Percentiles rank a stretch among this genome's conserved stretches.
phyloP scores from a whole-genome alignment of 306 rosid species.

The Sechiopsis laciniata region DNA sequence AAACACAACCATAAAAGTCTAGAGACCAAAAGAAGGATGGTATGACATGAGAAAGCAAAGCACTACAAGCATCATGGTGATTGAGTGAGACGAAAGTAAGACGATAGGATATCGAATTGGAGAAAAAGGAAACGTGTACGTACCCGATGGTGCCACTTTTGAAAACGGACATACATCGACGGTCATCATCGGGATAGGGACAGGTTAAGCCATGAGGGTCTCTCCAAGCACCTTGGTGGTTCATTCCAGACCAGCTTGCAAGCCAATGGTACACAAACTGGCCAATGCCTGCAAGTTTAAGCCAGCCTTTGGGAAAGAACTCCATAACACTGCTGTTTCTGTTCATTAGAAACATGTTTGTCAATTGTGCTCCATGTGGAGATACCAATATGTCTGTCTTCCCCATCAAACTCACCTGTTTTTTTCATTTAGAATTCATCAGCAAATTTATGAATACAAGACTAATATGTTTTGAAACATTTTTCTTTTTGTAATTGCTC shows the following conservation, averaged over 20 bases:
- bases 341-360: conserved; percentile 60
- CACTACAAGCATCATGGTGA: too few species aligned
- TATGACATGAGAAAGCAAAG: too few species aligned
- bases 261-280: conserved; percentile 55
- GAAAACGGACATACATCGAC: conserved; percentile 52
- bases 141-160: conserved; percentile 46
- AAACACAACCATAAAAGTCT: too few species aligned
- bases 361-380: conserved; percentile 62
- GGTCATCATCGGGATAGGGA: conserved; percentile 37
- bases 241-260: conserved; percentile 71
- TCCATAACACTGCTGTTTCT: conserved; percentile 71
- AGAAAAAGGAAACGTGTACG: background rate
- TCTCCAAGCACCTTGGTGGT: conserved; percentile 54
- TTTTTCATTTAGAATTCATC: too few species aligned
- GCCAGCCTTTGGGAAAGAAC: conserved; percentile 67
- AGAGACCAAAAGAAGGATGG: too few species aligned
- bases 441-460: too few species aligned
- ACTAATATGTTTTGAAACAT: too few species aligned
- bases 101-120: background rate
- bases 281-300: conserved; percentile 59
- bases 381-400: conserved; percentile 51
- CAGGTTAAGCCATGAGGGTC: conserved; percentile 44
- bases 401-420: conserved; percentile 51
- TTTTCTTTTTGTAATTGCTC: too few species aligned
- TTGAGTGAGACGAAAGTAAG: too few species aligned